These are phyloP conservation scores for Clarireedia monteithiana DNA, from an alignment of 2,329 filamentous ascomycete genomes.

Conservation along the genomic window DNA sequence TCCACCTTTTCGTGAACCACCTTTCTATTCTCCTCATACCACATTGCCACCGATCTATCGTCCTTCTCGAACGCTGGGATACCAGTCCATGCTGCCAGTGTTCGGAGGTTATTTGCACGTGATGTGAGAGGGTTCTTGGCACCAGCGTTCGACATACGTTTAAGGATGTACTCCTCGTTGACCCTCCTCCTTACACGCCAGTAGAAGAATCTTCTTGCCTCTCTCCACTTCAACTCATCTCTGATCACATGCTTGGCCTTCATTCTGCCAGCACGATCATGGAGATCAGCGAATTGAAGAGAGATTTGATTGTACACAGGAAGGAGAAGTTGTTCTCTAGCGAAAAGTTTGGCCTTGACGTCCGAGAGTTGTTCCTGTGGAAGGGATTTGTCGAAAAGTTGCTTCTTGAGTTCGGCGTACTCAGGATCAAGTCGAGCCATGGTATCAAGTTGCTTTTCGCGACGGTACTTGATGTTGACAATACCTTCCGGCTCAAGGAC, in stretches of 20 bases:
- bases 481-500: conserved; percentile 97
- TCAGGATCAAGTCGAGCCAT: conserved; percentile 88
- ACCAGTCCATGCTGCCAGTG: conserved; percentile 76
- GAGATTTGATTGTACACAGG: conserved; percentile 93
- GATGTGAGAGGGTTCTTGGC: conserved; percentile 38
- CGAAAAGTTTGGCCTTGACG: conserved; percentile 76
- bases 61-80: conserved; percentile 69
- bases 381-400: conserved; percentile 56
- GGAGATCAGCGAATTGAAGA: conserved; percentile 93
- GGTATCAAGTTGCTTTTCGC: conserved; percentile 92
- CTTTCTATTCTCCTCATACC: conserved; percentile 95
- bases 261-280: conserved; percentile 96
- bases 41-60: conserved; percentile 78
- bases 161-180: conserved; percentile 95
- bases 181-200: conserved; percentile 95
- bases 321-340: conserved; percentile 79
- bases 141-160: conserved; percentile 59
- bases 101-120: conserved; percentile 61
- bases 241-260: conserved; percentile 94
- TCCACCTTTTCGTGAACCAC: conserved; percentile 78
- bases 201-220: conserved; percentile 97
- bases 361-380: conserved; percentile 65
- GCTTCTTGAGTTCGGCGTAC: conserved; percentile 78
- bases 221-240: conserved; percentile 73
- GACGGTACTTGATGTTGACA: conserved; percentile 96